Evolutionary conservation across 2,329 filamentous ascomycete species (phyloP).

Genomic region (Lachnellula suecica): DNA sequence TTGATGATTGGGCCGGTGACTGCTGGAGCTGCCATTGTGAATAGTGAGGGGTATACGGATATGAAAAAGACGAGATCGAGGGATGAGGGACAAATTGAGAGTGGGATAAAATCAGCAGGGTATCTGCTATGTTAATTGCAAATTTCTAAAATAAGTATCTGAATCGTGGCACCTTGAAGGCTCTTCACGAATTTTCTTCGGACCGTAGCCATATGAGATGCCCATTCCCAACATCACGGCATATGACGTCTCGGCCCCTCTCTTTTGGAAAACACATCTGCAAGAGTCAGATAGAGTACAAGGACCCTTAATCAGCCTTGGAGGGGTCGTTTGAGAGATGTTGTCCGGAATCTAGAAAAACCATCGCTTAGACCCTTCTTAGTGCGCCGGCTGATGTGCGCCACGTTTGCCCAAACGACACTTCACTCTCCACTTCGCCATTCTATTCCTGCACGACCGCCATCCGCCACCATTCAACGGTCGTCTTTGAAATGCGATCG

Average conservation of each 20-base stretch:
- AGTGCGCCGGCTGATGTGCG: conserved; percentile 3
- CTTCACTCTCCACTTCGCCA: background rate
- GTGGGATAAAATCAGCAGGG: background rate
- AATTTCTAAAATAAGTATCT: conserved; percentile 16
- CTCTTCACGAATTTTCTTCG: conserved; percentile 19
- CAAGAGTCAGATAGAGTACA: conserved; percentile 5
- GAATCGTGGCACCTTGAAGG: conserved; percentile 7
- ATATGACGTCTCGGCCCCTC: conserved; percentile 17
- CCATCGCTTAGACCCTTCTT: conserved; percentile 2
- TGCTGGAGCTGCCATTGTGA: conserved; percentile 26
- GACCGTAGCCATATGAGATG: conserved; percentile 2
- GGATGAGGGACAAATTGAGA: background rate
- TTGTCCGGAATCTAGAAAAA: background rate
- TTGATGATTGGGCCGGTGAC: conserved; percentile 31
- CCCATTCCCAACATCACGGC: conserved; percentile 13
- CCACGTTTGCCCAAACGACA: background rate
- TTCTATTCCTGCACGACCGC: too few species aligned
- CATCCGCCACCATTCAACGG: too few species aligned
- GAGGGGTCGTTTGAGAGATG: background rate
- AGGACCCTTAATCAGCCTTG: background rate
- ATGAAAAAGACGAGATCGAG: background rate
- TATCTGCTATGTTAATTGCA: background rate
- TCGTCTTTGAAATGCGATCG: too few species aligned
- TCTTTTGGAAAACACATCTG: background rate
- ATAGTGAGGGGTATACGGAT: background rate